phyloP scores from a whole-genome alignment of 2,329 filamentous ascomycete species.

The Colletotrichum orbiculare region DNA sequence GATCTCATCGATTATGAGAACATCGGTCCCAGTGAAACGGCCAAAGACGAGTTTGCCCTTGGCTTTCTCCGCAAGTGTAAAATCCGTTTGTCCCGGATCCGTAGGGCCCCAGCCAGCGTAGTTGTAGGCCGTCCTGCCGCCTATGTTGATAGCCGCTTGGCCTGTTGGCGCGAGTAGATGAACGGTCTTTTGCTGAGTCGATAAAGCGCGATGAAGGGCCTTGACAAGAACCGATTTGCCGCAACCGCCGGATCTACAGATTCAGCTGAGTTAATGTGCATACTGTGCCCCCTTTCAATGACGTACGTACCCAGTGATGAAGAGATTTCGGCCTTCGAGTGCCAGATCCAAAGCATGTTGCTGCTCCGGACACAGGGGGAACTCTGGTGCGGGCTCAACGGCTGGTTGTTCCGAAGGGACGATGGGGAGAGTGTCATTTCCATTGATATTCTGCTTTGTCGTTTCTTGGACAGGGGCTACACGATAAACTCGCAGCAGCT shows the following conservation, averaged over 20 bases:
- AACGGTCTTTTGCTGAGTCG: neutral
- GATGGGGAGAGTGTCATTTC: neutral
- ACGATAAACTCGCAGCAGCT: too few relatives aligned
- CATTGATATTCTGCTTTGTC: neutral
- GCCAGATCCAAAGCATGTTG: conserved; percentile 5
- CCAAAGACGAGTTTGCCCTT: conserved; percentile 43
- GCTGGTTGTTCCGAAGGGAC: neutral
- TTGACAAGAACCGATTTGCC: conserved; percentile 6
- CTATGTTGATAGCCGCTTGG: neutral
- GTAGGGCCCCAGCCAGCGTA: neutral
- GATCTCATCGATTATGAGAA: conserved; percentile 75
- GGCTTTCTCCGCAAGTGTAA: neutral
- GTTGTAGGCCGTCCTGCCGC: conserved; percentile 1
- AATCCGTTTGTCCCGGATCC: neutral
- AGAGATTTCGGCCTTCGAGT: conserved; percentile 5
- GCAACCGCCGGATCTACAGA: conserved; percentile 3
- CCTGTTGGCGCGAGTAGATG: conserved; percentile 1
- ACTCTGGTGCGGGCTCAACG: neutral
- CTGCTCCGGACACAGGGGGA: conserved; percentile 2
- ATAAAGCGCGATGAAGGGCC: neutral
- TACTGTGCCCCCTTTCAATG: fast-evolving
- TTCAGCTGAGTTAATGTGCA: neutral
- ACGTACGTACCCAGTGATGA: conserved; percentile 12
- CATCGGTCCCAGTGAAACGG: conserved; percentile 57
- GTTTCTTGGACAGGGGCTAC: too few relatives aligned